Base-by-base conservation (phyloP, 2,329 filamentous ascomycete genomes). In the Trichoderma sp. region DNA sequence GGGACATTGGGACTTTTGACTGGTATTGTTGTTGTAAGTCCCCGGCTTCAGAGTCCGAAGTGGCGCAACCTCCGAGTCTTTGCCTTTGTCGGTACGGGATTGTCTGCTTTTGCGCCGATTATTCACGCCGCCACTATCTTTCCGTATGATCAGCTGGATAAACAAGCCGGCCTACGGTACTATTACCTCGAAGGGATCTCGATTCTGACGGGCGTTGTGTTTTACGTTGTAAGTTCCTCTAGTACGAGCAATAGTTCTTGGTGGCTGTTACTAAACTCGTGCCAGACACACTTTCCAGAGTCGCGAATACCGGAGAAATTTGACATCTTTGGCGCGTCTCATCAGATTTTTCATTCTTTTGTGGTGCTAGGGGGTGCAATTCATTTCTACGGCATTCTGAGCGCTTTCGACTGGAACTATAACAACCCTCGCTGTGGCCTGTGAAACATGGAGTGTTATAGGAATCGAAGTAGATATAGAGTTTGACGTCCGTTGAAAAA, bases 291-390 rank as follows among this genome's bases (percentile, higher is more conserved):
- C 58, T 81, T 85, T 62, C 84, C 84, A 2, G 84, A 86, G 75
- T 78, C 78, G 32, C 75, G 80, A 62, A 78, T 74, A 20, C 84
- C 84, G 1, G 84, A 82, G 3, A 77, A 71, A 9, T 85, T 85
- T 75, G 84, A 86, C 74, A 81, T 84, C 36, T 82, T 78, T 73
- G 82, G 83, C 17, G 80, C 81, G 4, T 85, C 84, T 15, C 84
- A 85, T 71, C 84, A 85, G 73, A 80, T 85, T 7, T 85, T 85
- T 69, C 84, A 86, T 68, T 74, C 83, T 12, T 77, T 84, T 7
- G 82, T 85, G 11, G 83, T 84, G 0, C 36, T 85, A 6, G 82
- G 81, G 17, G 61, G 23, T 47, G 36, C n/a, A 8, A 47, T 64
- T 15, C 61, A 64, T 3, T 64, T 47, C 5, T 64, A 47, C 12